Conservation (phyloP, 2,329 filamentous ascomycete species). For the Ophiobolus disseminans region DNA sequence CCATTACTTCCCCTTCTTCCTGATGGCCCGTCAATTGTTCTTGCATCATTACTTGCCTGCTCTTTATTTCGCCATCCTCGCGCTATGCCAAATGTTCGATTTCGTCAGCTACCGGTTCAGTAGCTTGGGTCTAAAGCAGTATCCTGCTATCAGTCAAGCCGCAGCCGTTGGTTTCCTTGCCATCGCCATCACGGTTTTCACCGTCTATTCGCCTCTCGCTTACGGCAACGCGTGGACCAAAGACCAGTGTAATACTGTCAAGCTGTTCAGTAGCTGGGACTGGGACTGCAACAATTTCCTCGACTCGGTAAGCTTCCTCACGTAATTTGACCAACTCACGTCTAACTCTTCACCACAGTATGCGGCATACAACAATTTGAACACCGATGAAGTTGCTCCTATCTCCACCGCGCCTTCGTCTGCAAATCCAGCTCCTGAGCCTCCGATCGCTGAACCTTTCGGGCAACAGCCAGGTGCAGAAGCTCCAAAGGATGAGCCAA, state of each 20-base stretch:
- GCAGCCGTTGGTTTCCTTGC: slow-evolving; percentile 76
- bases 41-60: slow-evolving; percentile 98
- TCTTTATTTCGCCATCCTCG: slow-evolving; percentile 91
- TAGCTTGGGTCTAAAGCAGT: slow-evolving; percentile 70
- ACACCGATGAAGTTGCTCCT: slow-evolving; percentile 24
- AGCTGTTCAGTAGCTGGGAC: slow-evolving; percentile 90
- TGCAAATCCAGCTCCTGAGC: slow-evolving; percentile 25
- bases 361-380: slow-evolving; percentile 35
- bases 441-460: slow-evolving; percentile 12
- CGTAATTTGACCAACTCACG: slow-evolving; percentile 14
- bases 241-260: slow-evolving; percentile 82
- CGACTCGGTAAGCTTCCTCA: slow-evolving; percentile 72
- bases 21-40: slow-evolving; percentile 98
- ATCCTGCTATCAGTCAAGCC: slow-evolving; percentile 76
- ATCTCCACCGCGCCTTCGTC: slow-evolving; percentile 37
- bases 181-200: slow-evolving; percentile 77
- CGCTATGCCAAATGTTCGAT: slow-evolving; percentile 88
- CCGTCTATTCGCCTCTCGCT: slow-evolving; percentile 83
- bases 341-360: slow-evolving; percentile 31
- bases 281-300: slow-evolving; percentile 98
- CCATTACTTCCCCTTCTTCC: slow-evolving; percentile 98
- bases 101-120: slow-evolving; percentile 78
- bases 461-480: slow-evolving; percentile 20
- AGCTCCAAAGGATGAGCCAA: slow-evolving; percentile 24
- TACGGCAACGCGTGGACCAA: slow-evolving; percentile 97